Conservation (phyloP, 495 filamentous ascomycete genomes). For the Neurospora sp. region DNA sequence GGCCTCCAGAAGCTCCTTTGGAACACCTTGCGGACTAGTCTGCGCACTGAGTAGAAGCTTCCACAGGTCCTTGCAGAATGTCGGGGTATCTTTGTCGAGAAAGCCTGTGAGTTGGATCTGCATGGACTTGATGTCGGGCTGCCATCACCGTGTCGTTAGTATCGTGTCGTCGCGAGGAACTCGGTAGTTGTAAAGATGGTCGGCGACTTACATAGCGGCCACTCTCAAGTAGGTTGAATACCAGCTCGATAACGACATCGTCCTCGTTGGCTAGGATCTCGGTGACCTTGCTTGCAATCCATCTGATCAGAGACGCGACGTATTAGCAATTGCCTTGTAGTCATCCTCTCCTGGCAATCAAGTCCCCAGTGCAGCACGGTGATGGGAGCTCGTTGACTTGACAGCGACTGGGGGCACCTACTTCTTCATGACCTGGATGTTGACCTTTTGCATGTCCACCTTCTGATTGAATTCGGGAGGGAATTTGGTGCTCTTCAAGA, state of each 20-base stretch:
- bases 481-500: slow-evolving; percentile 84
- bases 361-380: not conserved
- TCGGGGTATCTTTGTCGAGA: slow-evolving; percentile 81
- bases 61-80: slow-evolving; percentile 94
- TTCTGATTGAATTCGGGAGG: slow-evolving; percentile 88
- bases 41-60: slow-evolving; percentile 83
- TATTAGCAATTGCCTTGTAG: slow-evolving; percentile 1
- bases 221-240: slow-evolving; percentile 80
- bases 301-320: slow-evolving; percentile 42
- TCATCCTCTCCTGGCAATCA: not conserved
- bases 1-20: slow-evolving; percentile 86
- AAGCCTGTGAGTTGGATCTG: slow-evolving; percentile 93
- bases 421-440: slow-evolving; percentile 96
- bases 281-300: slow-evolving; percentile 82
- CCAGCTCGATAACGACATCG: slow-evolving; percentile 88
- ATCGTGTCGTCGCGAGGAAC: not conserved
- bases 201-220: slow-evolving; percentile 58
- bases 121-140: slow-evolving; percentile 93
- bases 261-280: slow-evolving; percentile 85
- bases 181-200: not conserved
- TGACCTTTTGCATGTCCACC: slow-evolving; percentile 96
- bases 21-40: slow-evolving; percentile 76
- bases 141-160: not conserved
- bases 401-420: slow-evolving; percentile 27
- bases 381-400: not conserved